Percentiles rank a stretch among this genome's conserved stretches.
These are phyloP conservation scores for Batrachochytrium dendrobatidis DNA, from an alignment of 371 early-diverging fungal genomes.

Conservation along the genomic window DNA sequence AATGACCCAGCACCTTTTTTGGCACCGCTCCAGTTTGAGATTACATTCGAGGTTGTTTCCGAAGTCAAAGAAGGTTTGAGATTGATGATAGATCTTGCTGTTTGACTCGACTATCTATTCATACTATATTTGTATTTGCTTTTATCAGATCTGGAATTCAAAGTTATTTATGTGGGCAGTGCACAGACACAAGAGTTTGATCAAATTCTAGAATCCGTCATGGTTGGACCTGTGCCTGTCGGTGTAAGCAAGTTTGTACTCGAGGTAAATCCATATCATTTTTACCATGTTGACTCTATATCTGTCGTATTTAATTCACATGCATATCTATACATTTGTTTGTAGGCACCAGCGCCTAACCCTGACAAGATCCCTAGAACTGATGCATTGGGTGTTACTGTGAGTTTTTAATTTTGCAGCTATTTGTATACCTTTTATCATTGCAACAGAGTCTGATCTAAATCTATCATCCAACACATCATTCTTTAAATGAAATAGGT, in stretches of 20 bases:
- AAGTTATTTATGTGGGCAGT: constrained; percentile 89
- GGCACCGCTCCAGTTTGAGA: constrained; percentile 82
- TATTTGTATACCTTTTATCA: no score
- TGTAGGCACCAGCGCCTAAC: constrained; percentile 15
- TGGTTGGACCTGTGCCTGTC: constrained; percentile 96
- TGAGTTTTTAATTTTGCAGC: not conserved
- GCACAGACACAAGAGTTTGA: constrained; percentile 76
- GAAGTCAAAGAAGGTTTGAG: constrained; percentile 75
- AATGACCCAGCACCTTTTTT: constrained; percentile 76
- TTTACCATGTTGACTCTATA: not conserved
- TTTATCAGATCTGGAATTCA: constrained; percentile 86
- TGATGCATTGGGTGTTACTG: constrained; percentile 75
- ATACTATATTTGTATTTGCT: not conserved
- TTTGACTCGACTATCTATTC: not conserved
- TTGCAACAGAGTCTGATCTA: no score
- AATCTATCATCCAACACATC: not conserved
- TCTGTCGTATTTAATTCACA: not conserved
- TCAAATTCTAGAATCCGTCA: constrained; percentile 88
- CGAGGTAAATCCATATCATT: constrained; percentile 50
- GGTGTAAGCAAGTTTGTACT: constrained; percentile 92
- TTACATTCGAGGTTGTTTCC: constrained; percentile 91
- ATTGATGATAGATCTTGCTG: not conserved
- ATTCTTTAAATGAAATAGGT: constrained; percentile 35
- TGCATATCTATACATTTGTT: not conserved
- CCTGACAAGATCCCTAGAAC: constrained; percentile 43